Conservation (phyloP, 2,329 filamentous ascomycete genomes). For the Cryphonectria japonica region DNA sequence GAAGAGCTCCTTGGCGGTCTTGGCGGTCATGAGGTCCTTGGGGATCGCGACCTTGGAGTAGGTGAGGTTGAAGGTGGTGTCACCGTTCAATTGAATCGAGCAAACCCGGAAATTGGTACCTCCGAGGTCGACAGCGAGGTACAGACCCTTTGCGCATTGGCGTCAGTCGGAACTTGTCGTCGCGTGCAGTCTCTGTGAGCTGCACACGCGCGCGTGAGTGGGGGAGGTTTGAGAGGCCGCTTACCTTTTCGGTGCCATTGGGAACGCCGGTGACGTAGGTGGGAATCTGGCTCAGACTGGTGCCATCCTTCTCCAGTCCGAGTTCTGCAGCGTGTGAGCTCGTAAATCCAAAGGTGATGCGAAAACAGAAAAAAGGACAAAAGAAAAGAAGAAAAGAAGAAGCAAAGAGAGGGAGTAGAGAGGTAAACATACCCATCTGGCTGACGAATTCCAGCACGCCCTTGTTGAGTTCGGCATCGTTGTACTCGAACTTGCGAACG, state of each 20-base stretch:
- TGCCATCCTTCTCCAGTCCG: slow-evolving; percentile 76
- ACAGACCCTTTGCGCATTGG: slow-evolving; percentile 69
- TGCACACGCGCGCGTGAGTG: background rate
- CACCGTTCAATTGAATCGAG: slow-evolving; percentile 89
- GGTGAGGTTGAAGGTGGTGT: slow-evolving; percentile 91
- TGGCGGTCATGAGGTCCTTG: slow-evolving; percentile 84
- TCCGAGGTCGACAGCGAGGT: slow-evolving; percentile 95
- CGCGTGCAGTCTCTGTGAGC: background rate
- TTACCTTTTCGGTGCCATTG: slow-evolving; percentile 95
- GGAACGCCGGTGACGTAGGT: slow-evolving; percentile 96
- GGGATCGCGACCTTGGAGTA: slow-evolving; percentile 93
- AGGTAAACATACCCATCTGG: slow-evolving; percentile 68
- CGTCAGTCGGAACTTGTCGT: slow-evolving; percentile 10
- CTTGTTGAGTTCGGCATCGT: slow-evolving; percentile 74
- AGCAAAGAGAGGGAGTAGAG: background rate
- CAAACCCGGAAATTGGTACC: slow-evolving; percentile 99
- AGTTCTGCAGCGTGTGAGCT: slow-evolving; percentile 60
- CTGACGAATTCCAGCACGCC: slow-evolving; percentile 84
- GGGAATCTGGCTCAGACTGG: slow-evolving; percentile 91
- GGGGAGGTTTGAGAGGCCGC: background rate
- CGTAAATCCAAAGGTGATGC: slow-evolving; percentile 13
- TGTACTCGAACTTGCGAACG: slow-evolving; percentile 84
- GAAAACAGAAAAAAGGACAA: background rate
- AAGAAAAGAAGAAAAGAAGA: too few species aligned
- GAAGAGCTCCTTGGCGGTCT: slow-evolving; percentile 86